Percentiles rank a stretch among this genome's conserved stretches.
Evolutionary conservation across 2,329 filamentous ascomycete species (phyloP).

Genomic region (Alternaria conjuncta): DNA sequence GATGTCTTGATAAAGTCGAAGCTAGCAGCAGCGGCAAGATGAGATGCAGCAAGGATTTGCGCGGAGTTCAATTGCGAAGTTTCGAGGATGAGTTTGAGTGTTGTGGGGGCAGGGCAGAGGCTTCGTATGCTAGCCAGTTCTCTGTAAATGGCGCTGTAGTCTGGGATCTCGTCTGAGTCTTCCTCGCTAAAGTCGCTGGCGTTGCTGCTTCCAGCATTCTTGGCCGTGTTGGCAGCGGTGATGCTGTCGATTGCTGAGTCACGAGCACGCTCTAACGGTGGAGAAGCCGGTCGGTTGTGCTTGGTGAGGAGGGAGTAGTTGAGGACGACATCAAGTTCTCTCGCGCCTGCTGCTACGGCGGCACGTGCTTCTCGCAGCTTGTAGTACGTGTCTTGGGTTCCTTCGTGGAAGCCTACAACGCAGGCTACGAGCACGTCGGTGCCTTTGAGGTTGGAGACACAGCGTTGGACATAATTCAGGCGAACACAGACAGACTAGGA

Average conservation of each 20-base stretch:
- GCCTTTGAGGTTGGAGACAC: constrained; percentile 56
- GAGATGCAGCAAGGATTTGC: constrained; percentile 61
- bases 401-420: constrained; percentile 67
- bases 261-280: constrained; percentile 12
- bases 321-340: constrained; percentile 66
- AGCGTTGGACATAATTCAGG: constrained; percentile 58
- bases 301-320: constrained; percentile 58
- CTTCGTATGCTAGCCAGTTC: constrained; percentile 61
- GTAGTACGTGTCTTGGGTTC: constrained; percentile 58
- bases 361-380: constrained; percentile 61
- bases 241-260: constrained; percentile 43
- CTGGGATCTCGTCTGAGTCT: constrained; percentile 36
- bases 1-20: constrained; percentile 67
- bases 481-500: constrained; percentile 64
- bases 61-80: constrained; percentile 58
- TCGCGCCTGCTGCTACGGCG: constrained; percentile 59
- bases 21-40: constrained; percentile 59
- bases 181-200: constrained; percentile 7
- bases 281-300: constrained; percentile 25
- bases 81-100: constrained; percentile 65
- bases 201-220: constrained; percentile 22
- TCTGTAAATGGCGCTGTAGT: constrained; percentile 59
- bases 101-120: constrained; percentile 52
- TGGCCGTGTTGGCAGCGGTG: constrained; percentile 42
- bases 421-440: constrained; percentile 60